These are phyloP conservation scores for Boletus rufocinnamomeus DNA, from an alignment of 768 basidiomycete genomes.

Conservation along the genomic window DNA sequence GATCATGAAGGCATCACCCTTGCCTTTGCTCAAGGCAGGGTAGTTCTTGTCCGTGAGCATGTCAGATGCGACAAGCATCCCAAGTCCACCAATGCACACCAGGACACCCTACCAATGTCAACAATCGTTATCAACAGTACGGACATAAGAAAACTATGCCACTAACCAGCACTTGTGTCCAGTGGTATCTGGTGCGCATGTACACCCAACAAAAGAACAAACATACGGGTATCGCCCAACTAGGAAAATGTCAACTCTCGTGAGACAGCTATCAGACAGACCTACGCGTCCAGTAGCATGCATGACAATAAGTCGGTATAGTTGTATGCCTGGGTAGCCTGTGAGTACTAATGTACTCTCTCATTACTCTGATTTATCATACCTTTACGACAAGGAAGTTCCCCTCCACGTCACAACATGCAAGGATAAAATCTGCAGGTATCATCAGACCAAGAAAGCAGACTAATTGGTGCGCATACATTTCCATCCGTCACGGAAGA, in stretches of 20 bases:
- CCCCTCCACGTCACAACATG: conserved; percentile 82
- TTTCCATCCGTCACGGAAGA: conserved; percentile 82
- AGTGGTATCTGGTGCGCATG: conserved; percentile 77
- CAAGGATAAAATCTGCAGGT: conserved; percentile 68
- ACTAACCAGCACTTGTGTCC: conserved; percentile 77
- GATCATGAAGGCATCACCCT: conserved; percentile 87
- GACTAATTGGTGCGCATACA: conserved; percentile 46
- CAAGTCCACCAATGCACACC: conserved; percentile 75
- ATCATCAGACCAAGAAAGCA: conserved; percentile 6
- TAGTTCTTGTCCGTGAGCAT: conserved; percentile 77
- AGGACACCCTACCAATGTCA: conserved; percentile 55
- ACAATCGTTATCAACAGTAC: neutral
- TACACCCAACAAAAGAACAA: conserved; percentile 83
- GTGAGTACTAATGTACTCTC: neutral
- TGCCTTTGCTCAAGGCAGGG: conserved; percentile 61
- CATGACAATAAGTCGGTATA: conserved; percentile 87
- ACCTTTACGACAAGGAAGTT: conserved; percentile 86
- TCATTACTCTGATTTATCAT: neutral
- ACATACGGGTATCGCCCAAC: conserved; percentile 90
- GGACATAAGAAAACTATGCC: neutral
- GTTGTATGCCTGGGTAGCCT: conserved; percentile 61
- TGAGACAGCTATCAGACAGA: neutral
- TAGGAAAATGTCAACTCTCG: conserved; percentile 28
- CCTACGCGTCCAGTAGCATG: conserved; percentile 89
- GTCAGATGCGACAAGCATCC: conserved; percentile 78